These are phyloP conservation scores for Aspergillus tanneri DNA, from an alignment of 2,329 filamentous ascomycete species.

Conservation along the genomic window DNA sequence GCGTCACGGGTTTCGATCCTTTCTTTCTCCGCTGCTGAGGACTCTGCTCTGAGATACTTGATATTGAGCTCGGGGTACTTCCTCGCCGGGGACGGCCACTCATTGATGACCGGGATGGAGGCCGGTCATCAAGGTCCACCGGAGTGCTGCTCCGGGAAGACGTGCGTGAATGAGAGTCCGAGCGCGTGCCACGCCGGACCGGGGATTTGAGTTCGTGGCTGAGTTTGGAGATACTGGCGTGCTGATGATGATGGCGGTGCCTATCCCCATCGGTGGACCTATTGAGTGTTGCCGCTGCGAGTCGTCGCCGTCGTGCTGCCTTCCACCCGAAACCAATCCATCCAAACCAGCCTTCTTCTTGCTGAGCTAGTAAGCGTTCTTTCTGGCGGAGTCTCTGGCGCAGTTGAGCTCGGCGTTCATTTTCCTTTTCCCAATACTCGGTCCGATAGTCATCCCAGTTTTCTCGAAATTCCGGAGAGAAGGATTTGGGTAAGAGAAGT, in stretches of 20 bases:
- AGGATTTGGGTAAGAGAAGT: constrained; percentile 86
- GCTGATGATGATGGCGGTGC: constrained; percentile 29
- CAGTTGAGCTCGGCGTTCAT: constrained; percentile 76
- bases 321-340: constrained; percentile 66
- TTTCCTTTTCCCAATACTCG: constrained; percentile 97
- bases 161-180: constrained; percentile 43
- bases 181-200: constrained; percentile 34
- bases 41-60: constrained; percentile 29
- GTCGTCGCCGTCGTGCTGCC: constrained; percentile 32
- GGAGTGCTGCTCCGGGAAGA: constrained; percentile 45
- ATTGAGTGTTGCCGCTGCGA: constrained; percentile 29
- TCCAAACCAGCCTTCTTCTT: constrained; percentile 75
- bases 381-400: constrained; percentile 67
- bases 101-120: constrained; percentile 33
- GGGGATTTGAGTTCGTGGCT: constrained; percentile 31
- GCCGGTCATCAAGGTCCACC: constrained; percentile 39
- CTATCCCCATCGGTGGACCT: constrained; percentile 31
- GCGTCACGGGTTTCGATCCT: constrained; percentile 29
- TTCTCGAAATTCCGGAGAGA: constrained; percentile 89
- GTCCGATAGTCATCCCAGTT: constrained; percentile 94
- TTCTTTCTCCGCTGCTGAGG: constrained; percentile 35
- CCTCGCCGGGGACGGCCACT: constrained; percentile 36
- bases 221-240: constrained; percentile 29
- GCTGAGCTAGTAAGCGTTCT: constrained; percentile 66
- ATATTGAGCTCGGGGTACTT: constrained; percentile 29